Percentiles rank a stretch among this genome's conserved stretches.
Conservation (phyloP, 2,329 filamentous ascomycete genomes). For the Claviceps humidiphila region DNA sequence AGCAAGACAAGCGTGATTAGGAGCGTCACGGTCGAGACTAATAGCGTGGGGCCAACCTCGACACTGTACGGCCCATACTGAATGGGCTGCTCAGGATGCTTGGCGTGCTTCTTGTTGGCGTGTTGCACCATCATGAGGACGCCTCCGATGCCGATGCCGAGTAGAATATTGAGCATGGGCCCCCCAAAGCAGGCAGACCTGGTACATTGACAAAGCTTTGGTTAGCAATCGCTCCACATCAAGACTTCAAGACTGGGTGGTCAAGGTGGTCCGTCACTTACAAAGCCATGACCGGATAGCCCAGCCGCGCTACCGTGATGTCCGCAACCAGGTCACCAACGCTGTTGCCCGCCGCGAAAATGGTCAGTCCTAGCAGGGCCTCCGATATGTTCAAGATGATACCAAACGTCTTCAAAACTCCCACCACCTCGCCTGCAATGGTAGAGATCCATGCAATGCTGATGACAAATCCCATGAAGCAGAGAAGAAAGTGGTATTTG, state of each 20-base stretch:
- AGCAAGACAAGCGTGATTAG: slow-evolving; percentile 67
- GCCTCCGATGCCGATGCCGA: slow-evolving; percentile 86
- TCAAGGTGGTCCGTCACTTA: slow-evolving; percentile 25
- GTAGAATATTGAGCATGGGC: slow-evolving; percentile 90
- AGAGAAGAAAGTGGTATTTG: slow-evolving; percentile 64
- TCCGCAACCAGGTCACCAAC: slow-evolving; percentile 89
- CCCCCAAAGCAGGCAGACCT: slow-evolving; percentile 92
- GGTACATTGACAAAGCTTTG: not conserved
- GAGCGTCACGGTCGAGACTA: slow-evolving; percentile 76
- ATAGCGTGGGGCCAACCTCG: slow-evolving; percentile 68
- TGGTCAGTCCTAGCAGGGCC: slow-evolving; percentile 83
- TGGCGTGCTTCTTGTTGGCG: slow-evolving; percentile 50
- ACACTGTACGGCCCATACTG: slow-evolving; percentile 69
- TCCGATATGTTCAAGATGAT: slow-evolving; percentile 89
- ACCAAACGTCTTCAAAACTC: slow-evolving; percentile 82
- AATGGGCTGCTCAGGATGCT: slow-evolving; percentile 52
- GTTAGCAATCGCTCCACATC: not conserved
- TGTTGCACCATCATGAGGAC: slow-evolving; percentile 71
- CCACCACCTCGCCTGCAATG: slow-evolving; percentile 90
- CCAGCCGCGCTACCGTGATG: slow-evolving; percentile 83
- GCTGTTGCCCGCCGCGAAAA: slow-evolving; percentile 94
- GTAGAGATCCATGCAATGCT: slow-evolving; percentile 93
- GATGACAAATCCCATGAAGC: slow-evolving; percentile 81
- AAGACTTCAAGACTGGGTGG: not conserved
- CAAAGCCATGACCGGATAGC: slow-evolving; percentile 91